Base-by-base conservation (phyloP, 1,284 basidiomycete genomes). In the Sporisorium scitamineum region DNA sequence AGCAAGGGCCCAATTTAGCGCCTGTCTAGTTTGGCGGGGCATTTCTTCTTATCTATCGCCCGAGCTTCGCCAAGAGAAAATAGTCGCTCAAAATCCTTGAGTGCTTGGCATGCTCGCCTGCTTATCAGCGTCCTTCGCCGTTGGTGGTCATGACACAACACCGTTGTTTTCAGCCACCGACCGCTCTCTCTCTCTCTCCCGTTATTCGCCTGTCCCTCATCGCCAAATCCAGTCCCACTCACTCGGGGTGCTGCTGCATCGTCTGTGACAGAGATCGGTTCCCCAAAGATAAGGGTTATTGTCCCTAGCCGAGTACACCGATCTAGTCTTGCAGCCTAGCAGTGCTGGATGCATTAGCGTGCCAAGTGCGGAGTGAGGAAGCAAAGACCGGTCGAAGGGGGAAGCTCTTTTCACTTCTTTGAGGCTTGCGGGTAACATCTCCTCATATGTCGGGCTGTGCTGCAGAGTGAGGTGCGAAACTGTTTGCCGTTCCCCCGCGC, bases 121-220 rank as follows among this genome's bases (percentile, higher is more conserved):
- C 34, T 59, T 52, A 59, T 59, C 58, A 60, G 57, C 57, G 57
- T 52, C 10, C 9, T 31, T 54, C 53, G 53, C 53, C 53, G 53
- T 16, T 11, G 7, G 16, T 34, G 18, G 31, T 22, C 11, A 11
- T 26, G 4, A 22, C 10, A 51, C 13, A 13, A 24, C n/a, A n/a
- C n/a, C n/a, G n/a, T n/a, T 13, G 26, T 1, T 50, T 50, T n/a
- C n/a, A 9, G 13, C 26, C 32, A 39, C 22, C 20, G 6, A 52
- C 22, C 34, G 32, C 31, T 37, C 45, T 37, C 22, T 51, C 18
- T 10, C n/a, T n/a, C n/a, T 20, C 9, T 24, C 45, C 24, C 34
- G 45, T 24, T 24, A 27, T 26, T 47, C 6, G 45, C 10, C 11
- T n/a, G 37, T 41, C 16, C 41, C 6, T 42, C 41, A 47, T 13